Evolutionary conservation across 83 land plant species (phyloP), one percentile per base, ranked within the genome.

Genomic region (Picea abies): DNA sequence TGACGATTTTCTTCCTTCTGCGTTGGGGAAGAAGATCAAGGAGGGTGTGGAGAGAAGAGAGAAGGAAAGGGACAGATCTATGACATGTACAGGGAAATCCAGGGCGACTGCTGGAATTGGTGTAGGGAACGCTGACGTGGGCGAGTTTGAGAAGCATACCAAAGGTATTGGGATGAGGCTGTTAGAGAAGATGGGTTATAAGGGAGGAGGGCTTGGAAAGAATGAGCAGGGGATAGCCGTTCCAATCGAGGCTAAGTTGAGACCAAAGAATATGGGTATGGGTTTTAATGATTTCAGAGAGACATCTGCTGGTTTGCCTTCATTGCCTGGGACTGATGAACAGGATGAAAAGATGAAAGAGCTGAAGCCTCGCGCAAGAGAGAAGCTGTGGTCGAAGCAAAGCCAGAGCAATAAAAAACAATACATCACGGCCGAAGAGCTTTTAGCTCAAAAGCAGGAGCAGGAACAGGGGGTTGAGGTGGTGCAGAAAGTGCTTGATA

Each of bases 161-260:
- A 39, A 39, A 4, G 99, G 96, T 0, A 93, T 97, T 81, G 98
- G 96, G 1, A 63, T 87, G 2, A 83, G 96, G 88, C 78, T 96
- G 82, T 86, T 97, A 49, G 95, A 93, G 90, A 97, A 92, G 88
- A 94, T 97, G 98, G 96, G 98, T 2, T 97, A 94, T 69, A 47
- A 47, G 41, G 87, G 83, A 78, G 97, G 35, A 29, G 97, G 39
- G 0, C 4, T 37, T 37, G 39, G 39, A 37, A 37, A 37, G 39
- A 37, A 37, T 37, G 0, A 37, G 99, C 99, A 97, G 80, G 98
- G 98, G 10, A 97, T 96, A 56, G 91, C 89, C 2, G 90, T 88
- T 11, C 94, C 96, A 0, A 78, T 97, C 52, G 96, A 97, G 75
- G 98, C 95, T 0, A 94, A 88, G 49, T 37, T 37, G 39, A 37